phyloP scores from a whole-genome alignment of 148 eudicot genomes.

The Spergularia marina region DNA sequence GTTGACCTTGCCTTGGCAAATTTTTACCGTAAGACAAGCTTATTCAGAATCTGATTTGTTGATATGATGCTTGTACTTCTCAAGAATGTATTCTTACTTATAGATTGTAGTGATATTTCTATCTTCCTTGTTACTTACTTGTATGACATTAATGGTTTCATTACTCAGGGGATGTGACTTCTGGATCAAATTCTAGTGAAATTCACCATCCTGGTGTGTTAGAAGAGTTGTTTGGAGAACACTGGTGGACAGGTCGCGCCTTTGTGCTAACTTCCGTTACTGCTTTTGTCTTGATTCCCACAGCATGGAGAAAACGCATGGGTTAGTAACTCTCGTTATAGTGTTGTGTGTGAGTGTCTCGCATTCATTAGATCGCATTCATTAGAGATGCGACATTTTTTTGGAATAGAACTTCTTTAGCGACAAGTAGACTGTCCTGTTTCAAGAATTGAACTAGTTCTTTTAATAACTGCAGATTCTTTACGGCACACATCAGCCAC shows the following conservation, averaged over 20 bases:
- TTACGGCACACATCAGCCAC: constrained; percentile 66
- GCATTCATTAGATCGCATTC: too few relatives aligned
- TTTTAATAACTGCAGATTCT: constrained; percentile 71
- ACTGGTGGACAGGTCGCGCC: constrained; percentile 65
- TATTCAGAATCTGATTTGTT: background rate
- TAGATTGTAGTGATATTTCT: too few relatives aligned
- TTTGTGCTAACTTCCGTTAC: constrained; percentile 51
- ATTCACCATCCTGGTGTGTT: constrained; percentile 65
- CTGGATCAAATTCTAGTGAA: constrained; percentile 61
- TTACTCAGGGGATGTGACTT: constrained; percentile 58
- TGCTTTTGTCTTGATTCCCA: constrained; percentile 52
- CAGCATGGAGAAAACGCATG: constrained; percentile 66
- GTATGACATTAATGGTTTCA: too few relatives aligned
- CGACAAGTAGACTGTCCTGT: too few relatives aligned
- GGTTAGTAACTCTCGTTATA: constrained; percentile 36
- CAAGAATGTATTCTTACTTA: background rate
- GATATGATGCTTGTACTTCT: background rate
- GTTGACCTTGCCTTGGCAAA: too few relatives aligned
- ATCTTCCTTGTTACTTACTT: too few relatives aligned
- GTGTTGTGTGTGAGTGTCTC: too few relatives aligned
- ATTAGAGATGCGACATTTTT: too few relatives aligned
- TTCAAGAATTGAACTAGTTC: too few relatives aligned
- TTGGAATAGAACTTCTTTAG: too few relatives aligned
- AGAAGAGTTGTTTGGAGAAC: constrained; percentile 58
- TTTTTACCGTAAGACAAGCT: too few relatives aligned